Evolutionary conservation across 768 basidiomycete genomes (phyloP).

Genomic region (Boletus rubropictus): DNA sequence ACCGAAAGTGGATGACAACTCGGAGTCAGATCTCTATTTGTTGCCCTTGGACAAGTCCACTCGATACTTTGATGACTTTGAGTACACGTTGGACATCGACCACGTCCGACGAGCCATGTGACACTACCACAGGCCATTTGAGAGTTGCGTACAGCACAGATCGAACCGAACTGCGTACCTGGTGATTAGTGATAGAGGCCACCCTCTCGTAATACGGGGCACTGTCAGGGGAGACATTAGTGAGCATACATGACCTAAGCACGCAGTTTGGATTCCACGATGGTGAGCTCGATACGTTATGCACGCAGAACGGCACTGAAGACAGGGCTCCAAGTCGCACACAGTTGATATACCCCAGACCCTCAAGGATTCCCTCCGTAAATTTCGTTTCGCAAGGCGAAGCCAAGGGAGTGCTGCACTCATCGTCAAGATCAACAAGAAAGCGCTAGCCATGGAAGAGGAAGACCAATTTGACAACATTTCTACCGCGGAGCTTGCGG

Average conservation of each 20-base stretch:
- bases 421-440: constrained; percentile 88
- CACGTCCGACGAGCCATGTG: too few species aligned
- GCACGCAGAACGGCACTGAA: not conserved
- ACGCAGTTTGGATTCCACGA: constrained; percentile 5
- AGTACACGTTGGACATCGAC: too few species aligned
- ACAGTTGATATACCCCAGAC: constrained; percentile 84
- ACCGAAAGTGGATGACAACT: not conserved
- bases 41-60: too few species aligned
- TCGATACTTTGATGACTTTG: too few species aligned
- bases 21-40: too few species aligned
- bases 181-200: too few species aligned
- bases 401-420: constrained; percentile 69
- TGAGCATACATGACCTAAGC: too few species aligned
- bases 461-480: constrained; percentile 75
- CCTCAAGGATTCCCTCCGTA: constrained; percentile 74
- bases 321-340: constrained; percentile 16
- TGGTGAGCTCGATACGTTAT: constrained; percentile 18
- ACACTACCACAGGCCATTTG: too few species aligned
- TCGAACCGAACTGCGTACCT: too few species aligned
- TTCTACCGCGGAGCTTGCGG: constrained; percentile 77
- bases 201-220: too few species aligned
- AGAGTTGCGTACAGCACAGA: too few species aligned
- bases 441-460: constrained; percentile 73
- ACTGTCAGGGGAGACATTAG: too few species aligned
- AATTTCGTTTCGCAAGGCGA: constrained; percentile 71